Base-by-base conservation (phyloP, 306 rosid species). In the Clitoria ternatea region DNA sequence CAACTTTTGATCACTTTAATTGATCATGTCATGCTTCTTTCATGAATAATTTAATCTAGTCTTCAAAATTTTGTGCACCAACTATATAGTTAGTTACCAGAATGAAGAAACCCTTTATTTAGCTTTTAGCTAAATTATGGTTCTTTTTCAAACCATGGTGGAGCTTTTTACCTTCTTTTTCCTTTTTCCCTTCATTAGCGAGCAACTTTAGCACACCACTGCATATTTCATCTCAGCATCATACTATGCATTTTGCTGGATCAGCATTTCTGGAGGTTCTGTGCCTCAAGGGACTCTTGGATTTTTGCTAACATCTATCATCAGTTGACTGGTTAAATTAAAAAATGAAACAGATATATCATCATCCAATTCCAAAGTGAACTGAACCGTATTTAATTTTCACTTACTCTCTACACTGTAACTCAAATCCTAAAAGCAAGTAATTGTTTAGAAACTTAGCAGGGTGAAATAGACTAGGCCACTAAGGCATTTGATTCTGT, bases 391-490 rank as follows among this genome's bases (percentile, higher is more conserved):
- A 39, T 49, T 59, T 36, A 10, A 23, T 36, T 59, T 18, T 20
- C 12, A 26, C 44, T 13, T 72, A 49, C 48, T 59, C 43, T 30
- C 18, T 19, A 33, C 11, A 2, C 9, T 47, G 54, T 5, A 61
- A 9, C 36, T 42, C 33, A 69, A 42, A 11, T 19, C 23, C 33
- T 19, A 18, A 69, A 70, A 53, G 17, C 18, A 11, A 26, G 36
- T 27, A 36, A 29, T 37, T 66, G 39, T 35, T 72, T 37, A 12
- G 30, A 64, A 26, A 22, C 24, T 18, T 59, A 8, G 35, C 27
- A 54, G 64, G 52, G 39, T 49, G 36, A 75, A 75, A 48, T 70
- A 63, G 22, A 52, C 56, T 24, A 37, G 22, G 23, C 22, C 26
- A 52, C 56, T 24, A 37, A 14, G 23, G 33, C 26, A 53, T 53